Evolutionary conservation across 1,284 basidiomycete species (phyloP).

Genomic region (Pseudozyma sp.): DNA sequence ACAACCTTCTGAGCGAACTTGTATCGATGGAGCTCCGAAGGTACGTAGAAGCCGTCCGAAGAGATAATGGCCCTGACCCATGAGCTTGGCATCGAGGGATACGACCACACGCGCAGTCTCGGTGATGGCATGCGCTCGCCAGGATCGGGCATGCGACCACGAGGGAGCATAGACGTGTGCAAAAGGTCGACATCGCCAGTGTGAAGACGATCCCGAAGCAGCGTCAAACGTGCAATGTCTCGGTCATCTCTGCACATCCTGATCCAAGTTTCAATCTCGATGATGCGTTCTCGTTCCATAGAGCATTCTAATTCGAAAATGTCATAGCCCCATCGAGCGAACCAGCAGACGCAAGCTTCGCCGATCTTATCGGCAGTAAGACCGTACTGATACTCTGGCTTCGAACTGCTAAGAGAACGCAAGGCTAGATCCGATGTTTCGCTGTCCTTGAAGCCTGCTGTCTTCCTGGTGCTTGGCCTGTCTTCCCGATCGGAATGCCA

Average conservation of each 20-base stretch:
- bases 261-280: constrained; percentile 45
- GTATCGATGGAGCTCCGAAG: constrained; percentile 83
- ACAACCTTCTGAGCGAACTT: constrained; percentile 80
- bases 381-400: constrained; percentile 71
- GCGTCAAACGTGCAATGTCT: constrained; percentile 24
- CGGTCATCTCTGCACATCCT: constrained; percentile 29
- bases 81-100: constrained; percentile 72
- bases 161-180: constrained; percentile 45
- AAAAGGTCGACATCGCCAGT: constrained; percentile 49
- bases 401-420: neutral
- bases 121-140: constrained; percentile 46
- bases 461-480: constrained; percentile 26
- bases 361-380: constrained; percentile 87
- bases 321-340: constrained; percentile 85
- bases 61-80: constrained; percentile 83
- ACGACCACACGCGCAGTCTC: constrained; percentile 73
- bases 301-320: constrained; percentile 78
- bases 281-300: constrained; percentile 52
- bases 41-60: constrained; percentile 83
- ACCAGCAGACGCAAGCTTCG: constrained; percentile 88
- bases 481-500: constrained; percentile 12
- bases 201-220: constrained; percentile 39
- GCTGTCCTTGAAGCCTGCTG: constrained; percentile 28
- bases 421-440: constrained; percentile 8
- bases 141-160: constrained; percentile 47